A percentile compares a stretch with the other conserved stretches of the same genome.
Evolutionary conservation across 768 basidiomycete species (phyloP).

Genomic region (Boletus coccyginus): DNA sequence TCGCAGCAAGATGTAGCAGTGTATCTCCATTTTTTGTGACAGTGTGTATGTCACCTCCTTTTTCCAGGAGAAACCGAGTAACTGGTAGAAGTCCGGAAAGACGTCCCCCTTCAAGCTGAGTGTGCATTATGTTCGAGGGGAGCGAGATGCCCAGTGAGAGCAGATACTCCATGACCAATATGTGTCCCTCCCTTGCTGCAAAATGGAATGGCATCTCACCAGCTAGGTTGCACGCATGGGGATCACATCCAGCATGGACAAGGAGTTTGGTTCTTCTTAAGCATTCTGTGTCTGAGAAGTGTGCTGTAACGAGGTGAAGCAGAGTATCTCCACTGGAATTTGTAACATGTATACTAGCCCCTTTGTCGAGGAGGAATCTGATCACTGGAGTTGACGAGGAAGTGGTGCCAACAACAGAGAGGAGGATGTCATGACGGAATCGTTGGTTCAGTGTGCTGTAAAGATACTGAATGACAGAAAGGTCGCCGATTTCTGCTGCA

Average conservation of each 20-base stretch:
- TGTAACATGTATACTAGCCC: not conserved
- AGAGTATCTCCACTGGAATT: not conserved
- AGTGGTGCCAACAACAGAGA: rapidly evolving
- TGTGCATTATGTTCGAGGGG: not conserved
- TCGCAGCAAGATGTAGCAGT: not conserved
- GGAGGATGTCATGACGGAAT: not conserved
- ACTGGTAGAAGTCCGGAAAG: no score
- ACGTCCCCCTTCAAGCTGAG: not conserved
- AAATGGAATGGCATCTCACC: not conserved
- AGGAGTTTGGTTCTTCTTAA: not conserved
- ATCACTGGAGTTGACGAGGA: not conserved
- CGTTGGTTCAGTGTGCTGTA: not conserved
- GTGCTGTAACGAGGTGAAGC: not conserved
- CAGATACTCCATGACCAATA: not conserved
- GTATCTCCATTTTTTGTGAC: not conserved
- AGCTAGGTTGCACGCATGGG: not conserved
- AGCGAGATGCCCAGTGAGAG: not conserved
- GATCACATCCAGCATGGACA: not conserved
- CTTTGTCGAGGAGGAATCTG: not conserved
- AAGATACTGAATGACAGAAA: not conserved
- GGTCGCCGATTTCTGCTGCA: not conserved
- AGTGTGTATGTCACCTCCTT: not conserved
- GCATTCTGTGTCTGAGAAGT: not conserved
- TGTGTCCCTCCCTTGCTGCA: not conserved
- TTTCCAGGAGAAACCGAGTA: not conserved